Percentiles rank a stretch among this genome's conserved stretches.
Evolutionary conservation across 2,329 filamentous ascomycete genomes (phyloP).

Genomic region (Pestalotiopsis sp.): DNA sequence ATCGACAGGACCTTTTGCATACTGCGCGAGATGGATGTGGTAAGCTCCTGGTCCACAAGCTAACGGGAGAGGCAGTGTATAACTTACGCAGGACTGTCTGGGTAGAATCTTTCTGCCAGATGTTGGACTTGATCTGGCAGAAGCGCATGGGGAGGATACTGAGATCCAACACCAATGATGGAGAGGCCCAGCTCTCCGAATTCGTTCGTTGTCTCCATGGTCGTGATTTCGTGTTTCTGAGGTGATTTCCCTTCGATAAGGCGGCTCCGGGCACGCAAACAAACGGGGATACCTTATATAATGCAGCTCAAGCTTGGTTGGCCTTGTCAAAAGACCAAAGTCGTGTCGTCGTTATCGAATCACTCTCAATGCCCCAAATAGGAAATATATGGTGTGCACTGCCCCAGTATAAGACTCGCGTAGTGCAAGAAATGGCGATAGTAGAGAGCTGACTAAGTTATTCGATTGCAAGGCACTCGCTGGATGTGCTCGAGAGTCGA

Average conservation of each 20-base stretch:
- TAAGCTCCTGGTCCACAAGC: neutral
- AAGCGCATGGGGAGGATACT: conserved; percentile 61
- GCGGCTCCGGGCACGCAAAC: neutral
- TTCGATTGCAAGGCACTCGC: neutral
- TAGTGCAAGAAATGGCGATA: neutral
- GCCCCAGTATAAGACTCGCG: neutral
- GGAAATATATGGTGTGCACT: neutral
- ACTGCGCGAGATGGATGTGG: conserved; percentile 33
- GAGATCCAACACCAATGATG: conserved; percentile 57
- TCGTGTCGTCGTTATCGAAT: neutral
- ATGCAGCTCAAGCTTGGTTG: neutral
- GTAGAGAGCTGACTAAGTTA: neutral
- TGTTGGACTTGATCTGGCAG: conserved; percentile 50
- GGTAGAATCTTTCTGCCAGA: conserved; percentile 57
- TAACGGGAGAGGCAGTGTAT: neutral
- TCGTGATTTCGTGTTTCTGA: neutral
- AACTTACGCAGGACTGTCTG: conserved; percentile 58
- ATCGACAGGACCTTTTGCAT: conserved; percentile 64
- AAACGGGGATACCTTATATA: neutral
- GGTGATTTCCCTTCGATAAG: neutral
- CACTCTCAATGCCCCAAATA: neutral
- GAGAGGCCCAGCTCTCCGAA: conserved; percentile 58
- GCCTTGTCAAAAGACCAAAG: neutral
- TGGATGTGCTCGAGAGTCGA: neutral
- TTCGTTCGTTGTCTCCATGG: conserved; percentile 42